Conservation (phyloP, 768 basidiomycete genomes). For the Boletus huronensis region DNA sequence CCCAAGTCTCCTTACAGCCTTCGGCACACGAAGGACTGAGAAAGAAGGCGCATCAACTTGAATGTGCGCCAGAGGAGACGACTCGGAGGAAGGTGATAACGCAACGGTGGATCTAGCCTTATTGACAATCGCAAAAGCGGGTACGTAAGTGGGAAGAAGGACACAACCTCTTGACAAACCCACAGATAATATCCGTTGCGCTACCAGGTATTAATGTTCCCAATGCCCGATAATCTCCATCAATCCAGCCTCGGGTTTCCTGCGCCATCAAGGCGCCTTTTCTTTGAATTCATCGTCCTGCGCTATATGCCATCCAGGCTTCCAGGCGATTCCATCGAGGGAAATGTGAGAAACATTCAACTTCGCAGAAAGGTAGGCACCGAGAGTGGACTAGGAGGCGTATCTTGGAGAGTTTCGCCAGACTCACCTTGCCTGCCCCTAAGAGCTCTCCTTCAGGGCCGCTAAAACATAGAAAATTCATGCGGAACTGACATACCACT, state of each 20-base stretch:
- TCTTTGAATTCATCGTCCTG: constrained; percentile 27
- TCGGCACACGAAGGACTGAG: constrained; percentile 40
- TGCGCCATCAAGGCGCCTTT: constrained; percentile 21
- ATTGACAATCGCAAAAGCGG: background rate
- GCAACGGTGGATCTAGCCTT: constrained; percentile 70
- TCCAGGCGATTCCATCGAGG: constrained; percentile 48
- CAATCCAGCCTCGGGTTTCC: constrained; percentile 47
- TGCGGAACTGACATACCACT: constrained; percentile 37
- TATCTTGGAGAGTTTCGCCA: background rate
- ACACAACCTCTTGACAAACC: constrained; percentile 12
- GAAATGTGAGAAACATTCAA: constrained; percentile 45
- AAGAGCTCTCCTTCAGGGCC: background rate
- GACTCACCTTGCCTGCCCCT: constrained; percentile 42
- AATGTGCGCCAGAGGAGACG: constrained; percentile 52
- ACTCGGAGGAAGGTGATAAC: constrained; percentile 59
- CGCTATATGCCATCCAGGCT: constrained; percentile 44
- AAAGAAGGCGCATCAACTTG: constrained; percentile 42
- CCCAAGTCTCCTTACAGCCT: constrained; percentile 45
- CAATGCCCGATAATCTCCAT: constrained; percentile 42
- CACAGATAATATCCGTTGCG: constrained; percentile 55
- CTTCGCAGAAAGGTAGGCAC: constrained; percentile 38
- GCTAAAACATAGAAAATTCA: background rate
- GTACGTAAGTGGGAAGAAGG: background rate
- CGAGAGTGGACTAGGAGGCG: constrained; percentile 46
- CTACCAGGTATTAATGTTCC: constrained; percentile 35